Base-by-base conservation (phyloP, 2,329 filamentous ascomycete genomes). In the Ceratocystis diversiconidia region DNA sequence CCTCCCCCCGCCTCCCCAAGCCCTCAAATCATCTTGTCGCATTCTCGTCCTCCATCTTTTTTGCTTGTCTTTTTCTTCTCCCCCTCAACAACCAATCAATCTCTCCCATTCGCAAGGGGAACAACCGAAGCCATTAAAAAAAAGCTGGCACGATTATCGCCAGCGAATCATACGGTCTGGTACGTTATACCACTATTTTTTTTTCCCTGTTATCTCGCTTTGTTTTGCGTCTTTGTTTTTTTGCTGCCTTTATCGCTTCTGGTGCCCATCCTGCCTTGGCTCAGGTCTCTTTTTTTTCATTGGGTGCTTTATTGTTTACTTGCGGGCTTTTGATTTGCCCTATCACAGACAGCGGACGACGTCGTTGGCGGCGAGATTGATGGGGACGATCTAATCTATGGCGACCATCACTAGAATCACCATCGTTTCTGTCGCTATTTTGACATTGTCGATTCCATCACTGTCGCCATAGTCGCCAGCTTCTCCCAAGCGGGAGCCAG, bases 1-100 rank as follows among this genome's bases (percentile, higher is more conserved):
- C 62, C 61, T 52, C 52, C 66, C 65, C 65, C 66, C 66, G 63
- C 63, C 66, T 30, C 32, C 55, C 55, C 63, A 46, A 64, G 63
- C 77, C 76, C 76, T 80, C 79, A 80, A 80, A 80, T 80, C 79
- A 80, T 73, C 74, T 78, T 74, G 74, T 76, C 73, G 74, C 73
- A 78, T 77, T 75, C 73, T 70, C 71, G 77, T 76, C 72, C 71
- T 73, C 73, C 71, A 72, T 73, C 72, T 72, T 73, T 71, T 74
- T 71, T 74, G 46, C 43, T 59, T 75, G 74, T 73, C 74, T 72
- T 73, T 76, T 74, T 73, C 36, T 41, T 52, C 6, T 48, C 72
- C 73, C 55, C 55, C 75, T 73, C 72, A 74, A 78, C 75, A 76
- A 76, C 78, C 79, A 80, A 80, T 80, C 79, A 79, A 72, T 73